Conservation (phyloP, 1,284 basidiomycete species). For the Pyrrhoderma lamaoense region DNA sequence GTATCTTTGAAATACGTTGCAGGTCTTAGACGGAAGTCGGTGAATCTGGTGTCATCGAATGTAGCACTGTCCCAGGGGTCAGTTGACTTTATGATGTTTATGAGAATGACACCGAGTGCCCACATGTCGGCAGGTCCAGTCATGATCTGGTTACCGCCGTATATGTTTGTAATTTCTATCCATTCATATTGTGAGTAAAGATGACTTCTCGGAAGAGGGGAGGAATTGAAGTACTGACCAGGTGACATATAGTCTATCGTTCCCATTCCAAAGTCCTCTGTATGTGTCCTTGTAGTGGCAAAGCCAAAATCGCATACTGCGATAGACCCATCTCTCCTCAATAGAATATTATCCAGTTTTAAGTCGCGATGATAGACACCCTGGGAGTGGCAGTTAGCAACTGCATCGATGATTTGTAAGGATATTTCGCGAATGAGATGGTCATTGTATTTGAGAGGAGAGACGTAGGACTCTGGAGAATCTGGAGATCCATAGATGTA, state of each 20-base stretch:
- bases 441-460: slow-evolving; percentile 53
- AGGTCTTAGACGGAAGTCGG: slow-evolving; percentile 40
- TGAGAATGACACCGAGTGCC: slow-evolving; percentile 93
- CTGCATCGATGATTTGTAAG: slow-evolving; percentile 88
- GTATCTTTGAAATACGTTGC: no score
- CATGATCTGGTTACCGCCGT: slow-evolving; percentile 47
- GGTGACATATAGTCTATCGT: slow-evolving; percentile 97
- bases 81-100: slow-evolving; percentile 91
- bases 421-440: slow-evolving; percentile 81
- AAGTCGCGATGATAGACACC: slow-evolving; percentile 97
- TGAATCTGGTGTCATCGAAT: slow-evolving; percentile 66
- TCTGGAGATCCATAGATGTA: slow-evolving; percentile 72
- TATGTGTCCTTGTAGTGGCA: slow-evolving; percentile 84
- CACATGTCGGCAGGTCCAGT: slow-evolving; percentile 93
- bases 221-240: slow-evolving; percentile 50
- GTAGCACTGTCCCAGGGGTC: slow-evolving; percentile 99
- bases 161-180: slow-evolving; percentile 93
- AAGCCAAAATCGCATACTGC: slow-evolving; percentile 96
- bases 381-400: slow-evolving; percentile 81
- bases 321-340: slow-evolving; percentile 64
- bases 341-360: slow-evolving; percentile 97
- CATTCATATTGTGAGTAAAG: slow-evolving; percentile 19
- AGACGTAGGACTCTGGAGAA: slow-evolving; percentile 26
- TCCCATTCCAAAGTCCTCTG: slow-evolving; percentile 91
- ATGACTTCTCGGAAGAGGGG: neutral